Conservation (phyloP, 129 eudicot species). For the Pulicaria dysenterica region DNA sequence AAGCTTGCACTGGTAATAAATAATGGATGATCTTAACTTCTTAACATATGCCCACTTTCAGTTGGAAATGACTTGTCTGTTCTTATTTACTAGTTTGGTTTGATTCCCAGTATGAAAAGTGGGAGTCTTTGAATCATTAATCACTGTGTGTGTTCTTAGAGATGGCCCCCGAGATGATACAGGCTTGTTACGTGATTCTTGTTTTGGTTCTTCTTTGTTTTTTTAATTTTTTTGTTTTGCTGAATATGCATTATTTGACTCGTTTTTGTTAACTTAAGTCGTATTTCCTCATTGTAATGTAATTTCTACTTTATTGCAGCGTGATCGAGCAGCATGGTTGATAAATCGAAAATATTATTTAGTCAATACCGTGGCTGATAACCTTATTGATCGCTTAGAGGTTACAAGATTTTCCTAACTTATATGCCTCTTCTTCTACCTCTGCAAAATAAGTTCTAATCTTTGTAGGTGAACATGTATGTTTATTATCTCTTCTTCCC, state of each 20-base stretch:
- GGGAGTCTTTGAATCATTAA: neutral
- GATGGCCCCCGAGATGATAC: no score
- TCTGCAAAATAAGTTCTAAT: conserved; percentile 1
- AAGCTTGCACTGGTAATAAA: conserved; percentile 84
- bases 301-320: conserved; percentile 45
- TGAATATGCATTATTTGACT: conserved; percentile 3
- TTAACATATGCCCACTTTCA: neutral
- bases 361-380: conserved; percentile 87
- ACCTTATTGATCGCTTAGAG: conserved; percentile 88
- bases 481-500: no score
- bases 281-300: conserved; percentile 9
- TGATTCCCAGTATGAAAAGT: neutral
- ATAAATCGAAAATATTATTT: conserved; percentile 65
- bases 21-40: neutral
- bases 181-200: no score
- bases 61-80: no score
- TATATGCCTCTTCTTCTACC: conserved; percentile 4
- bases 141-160: conserved; percentile 36
- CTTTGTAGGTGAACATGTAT: no score
- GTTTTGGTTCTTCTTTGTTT: neutral
- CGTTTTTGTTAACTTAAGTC: conserved; percentile 22
- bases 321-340: conserved; percentile 99
- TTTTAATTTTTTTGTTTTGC: neutral
- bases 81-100: neutral
- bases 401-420: conserved; percentile 33